Evolutionary conservation across 352 stramenopile genomes (phyloP), one percentile per base, ranked within the genome.

Genomic region (Phytophthora kernoviae): DNA sequence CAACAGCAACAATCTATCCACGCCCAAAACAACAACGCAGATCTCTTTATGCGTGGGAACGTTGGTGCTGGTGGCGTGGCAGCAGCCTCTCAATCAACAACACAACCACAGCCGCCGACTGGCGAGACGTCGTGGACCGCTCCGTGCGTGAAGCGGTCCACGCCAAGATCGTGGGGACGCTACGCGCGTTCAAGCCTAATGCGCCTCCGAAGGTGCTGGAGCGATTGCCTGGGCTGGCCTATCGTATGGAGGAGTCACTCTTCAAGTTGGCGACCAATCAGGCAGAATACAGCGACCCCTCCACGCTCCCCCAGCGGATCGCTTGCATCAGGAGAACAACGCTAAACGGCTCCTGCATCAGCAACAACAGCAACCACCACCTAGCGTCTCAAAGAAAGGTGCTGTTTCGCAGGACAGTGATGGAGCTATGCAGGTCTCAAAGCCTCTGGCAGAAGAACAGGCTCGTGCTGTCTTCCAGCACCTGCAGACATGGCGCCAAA

Each of bases 171-270:
- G 93, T 98, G 15, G 81, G 94, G n/a, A 85, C 98, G 5, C 67
- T 99, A 54, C 84, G 90, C 54, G 74, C 91, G 52, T 78, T 97
- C 48, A 98, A 98, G 63, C 96, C 96, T 20, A 96, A 99, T 64
- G 96, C 97, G 14, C 92, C 94, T 6, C 69, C 93, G 40, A 97
- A 98, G 71, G 98, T 98, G 87, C 75, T 98, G 39, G 84, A 96
- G 41, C 98, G 98, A 40, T 70, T 99, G 21, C 96, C 96, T 2
- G 90, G 97, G 32, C 97, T 99, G 83, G 96, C 97, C 2, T 94
- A 96, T 49, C 84, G 96, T 44, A 89, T 99, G 68, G 97, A 99
- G 59, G 94, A 98, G 63, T 88, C 87, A 43, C 80, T 99, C 24
- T 98, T 98, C 62, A 83, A 79, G 45, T 41, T 84, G 58, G 70